Evolutionary conservation across 495 filamentous ascomycete genomes (phyloP).

Genomic region (Podospora pseudocomata): DNA sequence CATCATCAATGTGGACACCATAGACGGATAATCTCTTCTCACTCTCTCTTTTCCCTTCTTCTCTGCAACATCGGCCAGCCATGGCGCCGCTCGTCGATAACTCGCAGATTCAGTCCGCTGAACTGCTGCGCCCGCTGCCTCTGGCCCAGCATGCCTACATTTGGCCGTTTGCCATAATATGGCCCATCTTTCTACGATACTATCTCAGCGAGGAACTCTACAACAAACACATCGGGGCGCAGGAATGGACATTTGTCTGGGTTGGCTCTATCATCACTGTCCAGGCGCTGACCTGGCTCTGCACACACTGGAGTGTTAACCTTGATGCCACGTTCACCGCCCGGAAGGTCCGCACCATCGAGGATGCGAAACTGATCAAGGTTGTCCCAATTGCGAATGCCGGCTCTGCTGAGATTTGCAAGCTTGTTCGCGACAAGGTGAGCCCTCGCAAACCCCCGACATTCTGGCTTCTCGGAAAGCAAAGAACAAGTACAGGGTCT

Average conservation of each 20-base stretch:
- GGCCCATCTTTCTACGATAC: slow-evolving; percentile 84
- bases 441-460: slow-evolving; percentile 16
- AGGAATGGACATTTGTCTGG: slow-evolving; percentile 98
- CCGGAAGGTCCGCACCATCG: slow-evolving; percentile 62
- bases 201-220: slow-evolving; percentile 81
- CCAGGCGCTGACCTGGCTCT: slow-evolving; percentile 89
- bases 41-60: slow-evolving; percentile 1
- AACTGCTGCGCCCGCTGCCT: slow-evolving; percentile 84
- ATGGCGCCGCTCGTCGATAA: slow-evolving; percentile 79
- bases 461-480: not conserved
- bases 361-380: slow-evolving; percentile 84
- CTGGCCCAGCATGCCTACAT: slow-evolving; percentile 78
- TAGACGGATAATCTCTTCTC: slow-evolving; percentile 11
- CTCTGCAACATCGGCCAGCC: slow-evolving; percentile 12
- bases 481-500: not conserved
- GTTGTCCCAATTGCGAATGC: slow-evolving; percentile 89
- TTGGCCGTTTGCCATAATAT: slow-evolving; percentile 86
- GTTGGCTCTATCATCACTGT: slow-evolving; percentile 78
- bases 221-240: slow-evolving; percentile 77
- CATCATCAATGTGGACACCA: slow-evolving; percentile 20
- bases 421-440: slow-evolving; percentile 68
- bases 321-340: slow-evolving; percentile 79
- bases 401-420: slow-evolving; percentile 83
- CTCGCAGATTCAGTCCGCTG: slow-evolving; percentile 79
- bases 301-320: slow-evolving; percentile 95